Conservation (phyloP, 2,329 filamentous ascomycete genomes). For the Scedosporium apiospermum region DNA sequence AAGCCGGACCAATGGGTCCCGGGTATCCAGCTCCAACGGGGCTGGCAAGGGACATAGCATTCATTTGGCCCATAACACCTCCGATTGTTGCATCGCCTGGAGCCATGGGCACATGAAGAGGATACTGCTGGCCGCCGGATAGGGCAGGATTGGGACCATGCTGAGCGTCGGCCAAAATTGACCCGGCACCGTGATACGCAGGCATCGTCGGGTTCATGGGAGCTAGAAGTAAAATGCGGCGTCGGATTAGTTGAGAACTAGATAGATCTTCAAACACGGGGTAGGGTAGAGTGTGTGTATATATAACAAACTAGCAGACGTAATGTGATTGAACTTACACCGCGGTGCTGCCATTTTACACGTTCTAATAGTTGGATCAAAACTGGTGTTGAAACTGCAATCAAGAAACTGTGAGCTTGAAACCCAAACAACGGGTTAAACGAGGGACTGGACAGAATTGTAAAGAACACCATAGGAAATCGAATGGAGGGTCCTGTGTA, state of each 20-base stretch:
- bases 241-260: not conserved
- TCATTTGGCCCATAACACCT: constrained; percentile 10
- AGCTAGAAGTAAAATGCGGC: not conserved
- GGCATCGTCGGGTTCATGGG: constrained; percentile 2
- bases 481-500: too few relatives aligned
- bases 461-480: too few relatives aligned
- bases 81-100: not conserved
- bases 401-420: not conserved
- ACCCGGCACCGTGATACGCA: not conserved
- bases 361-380: not conserved
- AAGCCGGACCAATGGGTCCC: constrained; percentile 10
- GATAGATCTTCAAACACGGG: not conserved
- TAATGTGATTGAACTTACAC: constrained; percentile 2
- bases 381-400: not conserved
- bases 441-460: too few relatives aligned
- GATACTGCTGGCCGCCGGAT: not conserved
- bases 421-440: not conserved
- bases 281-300: not conserved
- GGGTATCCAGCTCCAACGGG: constrained; percentile 5
- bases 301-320: not conserved
- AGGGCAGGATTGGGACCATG: not conserved
- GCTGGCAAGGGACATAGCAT: constrained; percentile 24
- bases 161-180: not conserved
- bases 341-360: constrained; percentile 2
- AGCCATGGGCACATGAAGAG: not conserved